A percentile compares a stretch with the other conserved stretches of the same genome.
These are phyloP conservation scores for Scedosporium dehoogii DNA, from an alignment of 2,329 filamentous ascomycete genomes.

Conservation along the genomic window DNA sequence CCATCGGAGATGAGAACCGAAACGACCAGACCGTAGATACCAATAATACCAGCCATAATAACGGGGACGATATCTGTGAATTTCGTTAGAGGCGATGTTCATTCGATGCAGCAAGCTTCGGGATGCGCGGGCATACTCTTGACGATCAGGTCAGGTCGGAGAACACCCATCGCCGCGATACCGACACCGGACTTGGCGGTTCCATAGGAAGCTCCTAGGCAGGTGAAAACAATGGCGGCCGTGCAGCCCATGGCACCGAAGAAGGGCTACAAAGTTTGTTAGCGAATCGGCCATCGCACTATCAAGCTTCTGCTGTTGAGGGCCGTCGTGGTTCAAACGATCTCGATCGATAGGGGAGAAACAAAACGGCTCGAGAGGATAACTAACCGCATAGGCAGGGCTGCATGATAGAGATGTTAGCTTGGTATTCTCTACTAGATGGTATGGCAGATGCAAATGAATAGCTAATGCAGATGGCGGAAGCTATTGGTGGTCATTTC, in stretches of 20 bases:
- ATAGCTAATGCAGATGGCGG: conserved; percentile 19
- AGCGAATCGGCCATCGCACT: conserved; percentile 17
- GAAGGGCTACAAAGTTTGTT: conserved; percentile 52
- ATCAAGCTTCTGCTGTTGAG: conserved; percentile 8
- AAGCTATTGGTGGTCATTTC: conserved; percentile 8
- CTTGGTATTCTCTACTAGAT: conserved; percentile 29
- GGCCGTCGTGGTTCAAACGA: conserved; percentile 7
- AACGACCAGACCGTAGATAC: conserved; percentile 91
- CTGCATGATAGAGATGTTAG: conserved; percentile 38
- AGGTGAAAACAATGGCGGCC: conserved; percentile 93
- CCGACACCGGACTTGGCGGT: conserved; percentile 98
- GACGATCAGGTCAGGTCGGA: conserved; percentile 95
- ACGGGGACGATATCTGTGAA: conserved; percentile 88
- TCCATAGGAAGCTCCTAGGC: conserved; percentile 93
- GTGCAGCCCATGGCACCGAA: conserved; percentile 98
- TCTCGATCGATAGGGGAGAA: conserved; percentile 6
- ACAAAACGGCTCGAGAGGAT: conserved; percentile 12
- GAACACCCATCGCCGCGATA: conserved; percentile 96
- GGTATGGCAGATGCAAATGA: conserved; percentile 19
- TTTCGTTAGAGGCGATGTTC: not conserved
- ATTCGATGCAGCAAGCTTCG: conserved; percentile 1
- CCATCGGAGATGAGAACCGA: conserved; percentile 79
- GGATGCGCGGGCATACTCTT: conserved; percentile 64
- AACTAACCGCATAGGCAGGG: conserved; percentile 98
- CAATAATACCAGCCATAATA: conserved; percentile 99